A percentile compares a stretch with the other conserved stretches of the same genome.
These are phyloP conservation scores for Lasiodiplodia sp. DNA, from an alignment of 2,329 filamentous ascomycete species.

Conservation along the genomic window DNA sequence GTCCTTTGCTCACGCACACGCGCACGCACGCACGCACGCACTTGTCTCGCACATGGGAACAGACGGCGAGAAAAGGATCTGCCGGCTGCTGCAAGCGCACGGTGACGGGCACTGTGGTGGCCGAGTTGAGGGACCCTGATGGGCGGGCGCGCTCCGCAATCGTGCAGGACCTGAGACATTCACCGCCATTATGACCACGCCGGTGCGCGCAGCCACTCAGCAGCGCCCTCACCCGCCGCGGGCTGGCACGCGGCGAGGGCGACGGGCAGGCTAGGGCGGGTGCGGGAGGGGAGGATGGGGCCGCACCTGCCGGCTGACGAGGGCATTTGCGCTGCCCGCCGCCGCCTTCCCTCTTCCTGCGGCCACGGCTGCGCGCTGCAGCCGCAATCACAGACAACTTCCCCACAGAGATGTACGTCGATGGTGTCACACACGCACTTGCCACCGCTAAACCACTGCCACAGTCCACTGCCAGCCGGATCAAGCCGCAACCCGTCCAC, in stretches of 20 bases:
- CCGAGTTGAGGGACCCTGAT: constrained; percentile 19
- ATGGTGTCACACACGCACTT: constrained; percentile 27
- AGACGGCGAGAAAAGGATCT: constrained; percentile 24
- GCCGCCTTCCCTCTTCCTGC: background rate
- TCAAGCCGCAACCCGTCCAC: constrained; percentile 14
- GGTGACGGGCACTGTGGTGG: constrained; percentile 21
- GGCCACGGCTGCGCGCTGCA: constrained; percentile 21
- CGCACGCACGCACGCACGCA: constrained; percentile 16
- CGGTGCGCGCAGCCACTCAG: constrained; percentile 8
- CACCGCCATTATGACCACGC: constrained; percentile 26
- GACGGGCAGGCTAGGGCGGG: constrained; percentile 20
- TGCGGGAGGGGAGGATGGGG: constrained; percentile 16
- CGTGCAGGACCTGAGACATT: constrained; percentile 26
- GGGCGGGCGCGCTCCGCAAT: constrained; percentile 22
- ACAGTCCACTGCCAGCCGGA: background rate
- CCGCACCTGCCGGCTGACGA: constrained; percentile 8
- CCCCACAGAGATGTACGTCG: constrained; percentile 27
- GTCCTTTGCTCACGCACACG: constrained; percentile 13
- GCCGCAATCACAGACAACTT: constrained; percentile 26
- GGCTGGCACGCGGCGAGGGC: constrained; percentile 8
- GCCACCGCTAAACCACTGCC: constrained; percentile 10
- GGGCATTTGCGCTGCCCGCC: background rate
- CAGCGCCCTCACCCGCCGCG: constrained; percentile 3
- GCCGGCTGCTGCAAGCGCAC: constrained; percentile 23
- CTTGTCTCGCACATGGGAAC: constrained; percentile 22